These are phyloP conservation scores for Camellia lanceoleosa DNA, from an alignment of 148 eudicot genomes.

Conservation along the genomic window DNA sequence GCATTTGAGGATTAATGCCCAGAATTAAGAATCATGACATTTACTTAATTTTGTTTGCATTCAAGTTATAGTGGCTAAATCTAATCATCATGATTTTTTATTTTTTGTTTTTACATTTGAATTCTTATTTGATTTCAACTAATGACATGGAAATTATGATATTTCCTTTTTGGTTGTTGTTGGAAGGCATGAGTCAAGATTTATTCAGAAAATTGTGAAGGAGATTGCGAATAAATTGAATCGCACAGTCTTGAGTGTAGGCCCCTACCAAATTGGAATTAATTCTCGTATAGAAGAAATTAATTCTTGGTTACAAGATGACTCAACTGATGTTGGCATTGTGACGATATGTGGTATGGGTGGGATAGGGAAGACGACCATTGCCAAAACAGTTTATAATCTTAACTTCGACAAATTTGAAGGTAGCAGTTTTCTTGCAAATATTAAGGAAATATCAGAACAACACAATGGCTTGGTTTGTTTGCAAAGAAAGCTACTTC, in stretches of 20 bases:
- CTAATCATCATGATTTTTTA: too few species aligned
- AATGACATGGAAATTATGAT: neutral
- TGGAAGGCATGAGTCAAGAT: conserved; percentile 1
- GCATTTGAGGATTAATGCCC: too few species aligned
- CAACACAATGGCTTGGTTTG: conserved; percentile 1
- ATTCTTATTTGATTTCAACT: neutral
- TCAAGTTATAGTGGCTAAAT: too few species aligned
- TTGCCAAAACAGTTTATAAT: neutral
- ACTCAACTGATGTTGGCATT: neutral
- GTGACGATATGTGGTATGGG: neutral
- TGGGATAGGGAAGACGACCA: neutral
- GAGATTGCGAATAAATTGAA: neutral
- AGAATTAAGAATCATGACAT: too few species aligned
- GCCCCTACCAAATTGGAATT: neutral
- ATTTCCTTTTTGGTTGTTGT: neutral
- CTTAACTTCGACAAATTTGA: neutral
- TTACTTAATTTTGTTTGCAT: too few species aligned
- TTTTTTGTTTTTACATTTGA: too few species aligned
- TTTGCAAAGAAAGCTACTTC: neutral
- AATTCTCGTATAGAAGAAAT: neutral
- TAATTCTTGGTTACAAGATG: neutral
- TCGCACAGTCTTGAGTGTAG: too few species aligned
- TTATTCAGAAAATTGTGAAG: neutral
- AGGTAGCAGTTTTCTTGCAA: neutral
- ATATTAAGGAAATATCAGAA: neutral